Conservation (phyloP, 306 rosid species). For the Cucumis cinereus region DNA sequence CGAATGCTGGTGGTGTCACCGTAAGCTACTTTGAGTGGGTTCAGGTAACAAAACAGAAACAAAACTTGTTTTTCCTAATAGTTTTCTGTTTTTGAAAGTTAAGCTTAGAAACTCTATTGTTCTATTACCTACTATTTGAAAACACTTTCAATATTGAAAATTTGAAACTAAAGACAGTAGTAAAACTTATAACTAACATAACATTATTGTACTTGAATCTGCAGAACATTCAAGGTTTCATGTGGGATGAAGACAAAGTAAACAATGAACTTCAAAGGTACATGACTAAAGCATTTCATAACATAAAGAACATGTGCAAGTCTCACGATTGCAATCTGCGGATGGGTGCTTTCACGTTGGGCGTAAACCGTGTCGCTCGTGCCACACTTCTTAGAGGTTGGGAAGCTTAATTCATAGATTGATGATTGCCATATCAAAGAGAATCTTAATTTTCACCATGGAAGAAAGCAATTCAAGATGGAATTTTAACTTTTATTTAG, state of each 20-base stretch:
- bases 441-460: neutral
- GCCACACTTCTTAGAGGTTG: slow-evolving; percentile 46
- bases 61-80: neutral
- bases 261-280: slow-evolving; percentile 33
- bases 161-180: too few relatives aligned
- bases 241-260: slow-evolving; percentile 62
- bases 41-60: slow-evolving; percentile 26
- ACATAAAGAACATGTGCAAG: slow-evolving; percentile 52
- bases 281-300: slow-evolving; percentile 38
- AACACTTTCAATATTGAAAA: too few relatives aligned
- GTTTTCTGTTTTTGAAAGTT: too few relatives aligned
- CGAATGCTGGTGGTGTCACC: slow-evolving; percentile 48
- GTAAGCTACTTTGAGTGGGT: slow-evolving; percentile 63
- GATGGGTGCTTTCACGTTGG: slow-evolving; percentile 55
- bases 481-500: neutral
- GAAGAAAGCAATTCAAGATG: neutral
- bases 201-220: neutral
- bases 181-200: neutral
- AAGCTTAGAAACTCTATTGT: too few relatives aligned
- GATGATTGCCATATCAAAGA: neutral
- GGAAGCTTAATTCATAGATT: slow-evolving; percentile 26
- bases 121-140: too few relatives aligned
- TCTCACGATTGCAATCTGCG: slow-evolving; percentile 42
- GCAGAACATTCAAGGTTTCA: slow-evolving; percentile 55
- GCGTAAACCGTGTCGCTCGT: slow-evolving; percentile 44